Base-by-base conservation (phyloP, 306 rosid species). In the Cucumis melo region DNA sequence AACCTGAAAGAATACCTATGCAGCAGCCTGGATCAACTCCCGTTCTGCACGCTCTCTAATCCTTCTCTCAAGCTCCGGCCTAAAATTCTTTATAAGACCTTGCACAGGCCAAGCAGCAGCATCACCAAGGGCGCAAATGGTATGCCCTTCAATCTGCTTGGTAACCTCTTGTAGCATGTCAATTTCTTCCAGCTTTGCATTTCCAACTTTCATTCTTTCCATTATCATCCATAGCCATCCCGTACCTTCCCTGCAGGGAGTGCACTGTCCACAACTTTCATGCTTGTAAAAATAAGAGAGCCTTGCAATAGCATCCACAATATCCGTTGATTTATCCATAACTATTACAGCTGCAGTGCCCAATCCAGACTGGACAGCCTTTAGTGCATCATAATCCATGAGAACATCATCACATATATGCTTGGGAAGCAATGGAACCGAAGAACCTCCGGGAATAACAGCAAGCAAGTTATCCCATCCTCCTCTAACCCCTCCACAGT, bases 41-140 rank as follows among this genome's bases (percentile, higher is more conserved):
- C 86, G 86, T 78, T 94, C 90, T 23, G 99, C 99, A 55, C 82
- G 89, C 82, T 90, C 95, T 78, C 80, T 90, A 81, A 94, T 94
- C 85, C 98, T 92, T 86, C 97, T 90, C 91, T 94, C 96, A 79
- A 94, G 91, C 86, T 94, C 99, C 3, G 99, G 99, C 86, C 99
- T 90, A 84, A 94, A 94, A 84, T 94, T 96, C 90, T 93, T 85
- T 73, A 94, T 94, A 80, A 94, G 96, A 78, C 99, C 99, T 85
- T 94, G 99, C 86, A 94, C 99, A 10, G 99, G 99, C 99, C 99
- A 94, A 62, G 99, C 99, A 74, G 99, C 99, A 83, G 99, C 99
- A 80, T 92, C 99, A 48, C 99, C 99, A 83, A 94, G 82, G 60
- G 99, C 99, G 73, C 97, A 92, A 73, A 95, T 95, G 53, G 98